Evolutionary conservation across 768 basidiomycete genomes (phyloP).

Genomic region (Russula emetica): DNA sequence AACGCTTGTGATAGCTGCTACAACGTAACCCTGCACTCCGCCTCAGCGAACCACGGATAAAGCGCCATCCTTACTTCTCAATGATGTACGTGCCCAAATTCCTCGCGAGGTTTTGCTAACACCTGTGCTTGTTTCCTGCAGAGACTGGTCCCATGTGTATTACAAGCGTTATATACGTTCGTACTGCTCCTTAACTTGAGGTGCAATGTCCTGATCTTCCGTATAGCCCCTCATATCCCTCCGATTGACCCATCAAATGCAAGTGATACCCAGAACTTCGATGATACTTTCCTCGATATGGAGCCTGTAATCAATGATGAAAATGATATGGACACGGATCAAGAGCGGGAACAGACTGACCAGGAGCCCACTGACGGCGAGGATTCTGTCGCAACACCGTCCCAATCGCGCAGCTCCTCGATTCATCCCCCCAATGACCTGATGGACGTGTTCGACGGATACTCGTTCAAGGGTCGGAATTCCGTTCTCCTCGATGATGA

Average conservation of each 20-base stretch:
- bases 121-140: conserved; percentile 35
- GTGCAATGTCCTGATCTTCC: conserved; percentile 20
- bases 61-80: conserved; percentile 91
- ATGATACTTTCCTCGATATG: conserved; percentile 95
- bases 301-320: conserved; percentile 85
- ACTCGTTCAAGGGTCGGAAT: conserved; percentile 86
- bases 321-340: conserved; percentile 61
- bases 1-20: conserved; percentile 49
- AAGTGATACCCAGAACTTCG: conserved; percentile 96
- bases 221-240: conserved; percentile 83
- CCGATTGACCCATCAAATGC: conserved; percentile 89
- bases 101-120: conserved; percentile 38
- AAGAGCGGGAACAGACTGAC: conserved; percentile 63
- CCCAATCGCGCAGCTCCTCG: conserved; percentile 74
- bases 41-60: conserved; percentile 90
- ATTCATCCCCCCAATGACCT: conserved; percentile 51
- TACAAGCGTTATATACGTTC: conserved; percentile 91
- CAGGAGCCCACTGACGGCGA: conserved; percentile 70
- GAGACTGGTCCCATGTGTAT: conserved; percentile 92
- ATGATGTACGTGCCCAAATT: conserved; percentile 54
- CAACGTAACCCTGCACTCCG: conserved; percentile 89
- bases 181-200: conserved; percentile 33
- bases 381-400: conserved; percentile 73
- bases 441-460: conserved; percentile 87
- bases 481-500: conserved; percentile 72